These are phyloP conservation scores for Rosa hybrid DNA, from an alignment of 331 rosid species.

Conservation along the genomic window DNA sequence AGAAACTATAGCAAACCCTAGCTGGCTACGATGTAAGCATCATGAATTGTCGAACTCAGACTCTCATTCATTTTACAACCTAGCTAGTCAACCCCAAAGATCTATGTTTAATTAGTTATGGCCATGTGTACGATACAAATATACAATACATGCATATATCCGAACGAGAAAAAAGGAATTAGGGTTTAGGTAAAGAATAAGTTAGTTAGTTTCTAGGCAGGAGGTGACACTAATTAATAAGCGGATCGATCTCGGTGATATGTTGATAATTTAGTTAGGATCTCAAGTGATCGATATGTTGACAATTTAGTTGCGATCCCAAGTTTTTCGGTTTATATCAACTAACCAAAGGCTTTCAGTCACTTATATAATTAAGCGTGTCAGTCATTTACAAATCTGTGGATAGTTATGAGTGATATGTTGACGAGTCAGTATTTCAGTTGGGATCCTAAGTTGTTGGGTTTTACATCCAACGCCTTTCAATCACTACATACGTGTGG, in stretches of 20 bases:
- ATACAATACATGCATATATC: not conserved
- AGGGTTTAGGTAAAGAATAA: not conserved
- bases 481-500: not conserved
- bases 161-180: not conserved
- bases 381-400: not conserved
- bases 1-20: conserved; percentile 24
- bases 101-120: not conserved
- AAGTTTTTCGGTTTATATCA: not conserved
- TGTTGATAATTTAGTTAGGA: not conserved
- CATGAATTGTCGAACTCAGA: conserved; percentile 29
- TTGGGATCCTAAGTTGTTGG: not conserved
- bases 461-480: not conserved
- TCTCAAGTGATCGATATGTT: too few species aligned
- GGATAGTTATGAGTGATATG: not conserved
- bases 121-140: not conserved
- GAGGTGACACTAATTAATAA: not conserved
- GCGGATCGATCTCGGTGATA: not conserved
- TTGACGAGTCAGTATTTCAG: not conserved
- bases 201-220: not conserved
- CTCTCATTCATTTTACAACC: conserved; percentile 24
- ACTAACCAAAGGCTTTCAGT: not conserved
- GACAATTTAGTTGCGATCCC: not conserved
- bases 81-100: conserved; percentile 3
- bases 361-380: not conserved
- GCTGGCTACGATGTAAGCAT: not conserved